Conservation (phyloP, 768 basidiomycete genomes). For the Trametes punicea region DNA sequence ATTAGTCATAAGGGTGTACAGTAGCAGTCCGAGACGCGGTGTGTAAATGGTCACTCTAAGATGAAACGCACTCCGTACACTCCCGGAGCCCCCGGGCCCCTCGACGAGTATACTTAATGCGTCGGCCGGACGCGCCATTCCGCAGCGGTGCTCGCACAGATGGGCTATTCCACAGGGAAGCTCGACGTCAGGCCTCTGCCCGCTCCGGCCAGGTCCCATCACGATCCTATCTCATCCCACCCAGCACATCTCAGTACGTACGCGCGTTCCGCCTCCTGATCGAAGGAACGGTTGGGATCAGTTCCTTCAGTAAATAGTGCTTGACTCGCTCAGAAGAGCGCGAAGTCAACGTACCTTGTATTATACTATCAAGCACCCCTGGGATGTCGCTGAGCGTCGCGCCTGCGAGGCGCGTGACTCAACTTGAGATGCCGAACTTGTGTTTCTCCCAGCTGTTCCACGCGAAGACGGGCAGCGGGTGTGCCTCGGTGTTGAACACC, state of each 20-base stretch:
- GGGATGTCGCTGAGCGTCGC: not conserved
- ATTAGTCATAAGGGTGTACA: not conserved
- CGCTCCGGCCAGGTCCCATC: conserved; percentile 11
- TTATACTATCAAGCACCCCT: not conserved
- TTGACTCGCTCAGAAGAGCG: not conserved
- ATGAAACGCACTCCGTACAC: conserved; percentile 3
- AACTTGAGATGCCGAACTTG: conserved; percentile 31
- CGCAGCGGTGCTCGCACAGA: not conserved
- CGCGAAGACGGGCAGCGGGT: conserved; percentile 68
- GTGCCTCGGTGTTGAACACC: conserved; percentile 60
- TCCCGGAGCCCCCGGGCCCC: conserved; percentile 5
- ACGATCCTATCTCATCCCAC: conserved; percentile 9
- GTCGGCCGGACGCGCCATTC: conserved; percentile 2
- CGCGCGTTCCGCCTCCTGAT: not conserved
- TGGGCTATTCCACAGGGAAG: conserved; percentile 5
- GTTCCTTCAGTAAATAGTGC: not conserved
- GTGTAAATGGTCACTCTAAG: not conserved
- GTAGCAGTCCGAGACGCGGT: not conserved
- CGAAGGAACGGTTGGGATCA: not conserved
- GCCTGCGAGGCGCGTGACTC: too few relatives aligned
- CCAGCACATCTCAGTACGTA: not conserved
- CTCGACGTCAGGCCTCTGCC: not conserved
- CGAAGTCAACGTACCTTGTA: not conserved
- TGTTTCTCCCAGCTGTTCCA: conserved; percentile 56
- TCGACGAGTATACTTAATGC: conserved; percentile 4